Evolutionary conservation across 305 asterid genomes (phyloP).

Genomic region (Salvia sclarea): DNA sequence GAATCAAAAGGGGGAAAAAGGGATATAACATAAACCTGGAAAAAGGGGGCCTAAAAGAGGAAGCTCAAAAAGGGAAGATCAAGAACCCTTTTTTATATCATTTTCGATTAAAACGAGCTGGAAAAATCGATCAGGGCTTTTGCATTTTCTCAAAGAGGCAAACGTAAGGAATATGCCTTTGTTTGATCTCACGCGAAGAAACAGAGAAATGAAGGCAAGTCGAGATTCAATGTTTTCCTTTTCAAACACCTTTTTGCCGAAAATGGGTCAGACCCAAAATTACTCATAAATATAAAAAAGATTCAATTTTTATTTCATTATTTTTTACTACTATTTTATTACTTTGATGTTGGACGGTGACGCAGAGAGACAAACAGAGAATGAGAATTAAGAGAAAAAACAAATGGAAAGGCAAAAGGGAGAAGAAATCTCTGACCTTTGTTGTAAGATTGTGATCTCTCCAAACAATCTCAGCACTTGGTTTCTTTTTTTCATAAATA

Average conservation of each 20-base stretch:
- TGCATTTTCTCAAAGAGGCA: not conserved
- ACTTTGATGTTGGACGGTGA: slow-evolving; percentile 9
- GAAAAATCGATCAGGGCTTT: slow-evolving; percentile 41
- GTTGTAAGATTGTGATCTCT: slow-evolving; percentile 7
- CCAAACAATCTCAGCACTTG: not conserved
- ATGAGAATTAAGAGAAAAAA: not conserved
- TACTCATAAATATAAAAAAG: slow-evolving; percentile 5
- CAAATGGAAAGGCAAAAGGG: not conserved
- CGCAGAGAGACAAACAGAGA: not conserved
- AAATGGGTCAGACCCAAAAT: slow-evolving; percentile 25
- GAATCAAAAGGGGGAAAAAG: not conserved
- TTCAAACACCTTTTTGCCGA: not conserved
- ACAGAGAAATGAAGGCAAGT: slow-evolving; percentile 26
- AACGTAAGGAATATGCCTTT: slow-evolving; percentile 42
- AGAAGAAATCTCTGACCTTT: slow-evolving; percentile 31
- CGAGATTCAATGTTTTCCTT: slow-evolving; percentile 18
- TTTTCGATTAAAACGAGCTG: slow-evolving; percentile 10
- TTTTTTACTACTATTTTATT: slow-evolving; percentile 7
- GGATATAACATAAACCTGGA: slow-evolving; percentile 34
- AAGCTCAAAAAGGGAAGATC: slow-evolving; percentile 17
- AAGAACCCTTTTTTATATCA: slow-evolving; percentile 18
- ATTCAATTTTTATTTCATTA: not conserved
- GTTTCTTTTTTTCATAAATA: not conserved
- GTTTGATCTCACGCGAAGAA: slow-evolving; percentile 33
- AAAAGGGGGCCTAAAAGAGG: slow-evolving; percentile 17